Base-by-base conservation (phyloP, 192 early-diverging fungal species). In the Coemansia sp. region DNA sequence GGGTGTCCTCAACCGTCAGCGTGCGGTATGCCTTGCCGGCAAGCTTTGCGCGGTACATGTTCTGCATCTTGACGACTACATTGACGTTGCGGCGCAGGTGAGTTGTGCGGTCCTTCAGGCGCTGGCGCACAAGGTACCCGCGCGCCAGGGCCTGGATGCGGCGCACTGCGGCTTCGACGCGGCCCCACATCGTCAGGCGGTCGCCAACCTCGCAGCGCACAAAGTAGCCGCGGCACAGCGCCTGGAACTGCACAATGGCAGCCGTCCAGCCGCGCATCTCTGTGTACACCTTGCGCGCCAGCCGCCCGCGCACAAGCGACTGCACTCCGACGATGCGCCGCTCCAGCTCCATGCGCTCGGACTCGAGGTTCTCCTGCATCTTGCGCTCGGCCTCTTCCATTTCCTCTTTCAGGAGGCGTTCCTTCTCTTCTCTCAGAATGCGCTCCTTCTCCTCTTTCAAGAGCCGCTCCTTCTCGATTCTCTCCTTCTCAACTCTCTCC, bases 51-150 rank as follows among this genome's bases (percentile, higher is more conserved):
- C 85, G 81, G 59, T 85, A 91, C 77, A 82, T 67, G 70, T 79
- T 77, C 47, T 85, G 82, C 70, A 85, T 85, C 79, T 94, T 95
- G 60, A 91, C 82, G 59, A 96, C 85, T 34, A 85, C 87, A 23
- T 87, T 83, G 36, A 84, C 72, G 55, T 95, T 91, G 54, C 81
- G 75, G 25, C 80, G 57, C 59, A 86, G 86, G 56, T 87, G 85
- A 9, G 84, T 70, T 14, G 83, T 72, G 17, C 78, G 82, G 15
- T 86, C 80, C 20, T 85, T 64, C 60, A 87, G 84, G 20, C 77
- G 83, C 56, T 75, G 74, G 23, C 91, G 84, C 38, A 85, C 85
- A 15, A 90, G 76, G 25, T 82, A 84, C 0, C 87, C 90, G 23
- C 87, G 82, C 34, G 79, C 62, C 47, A 79, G 70, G 2, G 93